Evolutionary conservation across 2,329 filamentous ascomycete genomes (phyloP).

Genomic region (Onygena corvina): DNA sequence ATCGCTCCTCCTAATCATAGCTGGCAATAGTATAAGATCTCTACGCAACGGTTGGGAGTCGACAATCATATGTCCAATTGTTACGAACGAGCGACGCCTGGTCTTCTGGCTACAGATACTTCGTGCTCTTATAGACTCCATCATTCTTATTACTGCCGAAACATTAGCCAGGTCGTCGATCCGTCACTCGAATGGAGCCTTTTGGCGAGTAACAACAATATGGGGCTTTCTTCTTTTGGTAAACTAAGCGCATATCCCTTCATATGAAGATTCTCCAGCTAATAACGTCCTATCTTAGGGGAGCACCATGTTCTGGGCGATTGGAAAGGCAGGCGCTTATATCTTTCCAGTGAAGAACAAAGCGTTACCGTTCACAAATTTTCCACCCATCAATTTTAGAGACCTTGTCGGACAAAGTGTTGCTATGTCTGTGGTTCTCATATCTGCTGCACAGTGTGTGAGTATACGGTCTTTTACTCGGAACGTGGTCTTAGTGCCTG

Average conservation of each 20-base stretch:
- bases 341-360: constrained; percentile 6
- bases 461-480: constrained; percentile 16
- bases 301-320: constrained; percentile 7
- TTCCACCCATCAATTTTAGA: constrained; percentile 7
- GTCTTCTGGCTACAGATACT: constrained; percentile 30
- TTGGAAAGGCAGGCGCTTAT: constrained; percentile 8
- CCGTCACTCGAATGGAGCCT: constrained; percentile 6
- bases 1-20: constrained; percentile 28
- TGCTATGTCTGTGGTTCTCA: constrained; percentile 24
- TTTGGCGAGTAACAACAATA: constrained; percentile 10
- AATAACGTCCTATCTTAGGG: constrained; percentile 5
- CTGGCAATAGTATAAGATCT: constrained; percentile 28
- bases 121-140: constrained; percentile 32
- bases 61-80: constrained; percentile 40
- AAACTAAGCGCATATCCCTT: neutral
- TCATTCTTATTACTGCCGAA: constrained; percentile 27
- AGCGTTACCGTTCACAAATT: neutral
- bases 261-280: neutral
- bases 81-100: constrained; percentile 23
- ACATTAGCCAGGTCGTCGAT: constrained; percentile 13
- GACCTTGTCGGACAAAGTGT: constrained; percentile 29
- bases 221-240: constrained; percentile 15
- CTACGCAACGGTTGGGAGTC: constrained; percentile 30
- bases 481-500: neutral
- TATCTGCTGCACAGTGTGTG: constrained; percentile 32